Percentiles rank a stretch among this genome's conserved stretches.
Conservation (phyloP, 2,329 filamentous ascomycete species). For the Xylaria sp. region DNA sequence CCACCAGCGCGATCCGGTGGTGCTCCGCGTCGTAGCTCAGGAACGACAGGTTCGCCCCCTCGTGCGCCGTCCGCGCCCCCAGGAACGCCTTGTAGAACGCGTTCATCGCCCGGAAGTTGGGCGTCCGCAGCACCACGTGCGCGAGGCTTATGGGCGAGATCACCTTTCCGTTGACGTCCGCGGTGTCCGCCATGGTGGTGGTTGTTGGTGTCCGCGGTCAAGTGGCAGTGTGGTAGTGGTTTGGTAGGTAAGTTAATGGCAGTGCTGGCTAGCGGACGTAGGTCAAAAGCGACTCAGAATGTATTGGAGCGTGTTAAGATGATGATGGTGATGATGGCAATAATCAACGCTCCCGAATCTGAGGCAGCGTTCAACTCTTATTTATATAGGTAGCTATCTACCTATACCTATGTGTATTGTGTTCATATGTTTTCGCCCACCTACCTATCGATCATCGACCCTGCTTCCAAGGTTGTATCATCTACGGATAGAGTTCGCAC, state of each 20-base stretch:
- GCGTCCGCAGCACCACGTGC: slow-evolving; percentile 33
- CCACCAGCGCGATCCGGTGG: slow-evolving; percentile 48
- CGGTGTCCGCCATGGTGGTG: slow-evolving; percentile 21
- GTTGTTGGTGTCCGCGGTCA: background rate
- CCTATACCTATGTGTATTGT: no score
- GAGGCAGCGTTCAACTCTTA: background rate
- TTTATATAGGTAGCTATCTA: no score
- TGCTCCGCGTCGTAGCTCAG: slow-evolving; percentile 51
- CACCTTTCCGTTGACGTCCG: slow-evolving; percentile 24
- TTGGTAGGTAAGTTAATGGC: background rate
- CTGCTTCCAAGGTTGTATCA: no score
- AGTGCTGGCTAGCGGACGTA: background rate
- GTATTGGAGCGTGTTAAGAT: background rate
- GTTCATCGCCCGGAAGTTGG: slow-evolving; percentile 36
- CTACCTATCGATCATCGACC: background rate
- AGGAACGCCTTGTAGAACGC: slow-evolving; percentile 44
- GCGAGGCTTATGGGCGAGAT: slow-evolving; percentile 28
- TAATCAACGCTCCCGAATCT: background rate
- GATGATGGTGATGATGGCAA: background rate
- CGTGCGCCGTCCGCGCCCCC: slow-evolving; percentile 34
- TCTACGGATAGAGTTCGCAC: no score
- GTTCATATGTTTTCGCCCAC: no score
- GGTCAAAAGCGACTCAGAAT: background rate
- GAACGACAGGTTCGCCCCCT: slow-evolving; percentile 39
- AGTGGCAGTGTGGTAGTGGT: background rate